Evolutionary conservation across 23 red algal species (phyloP), one percentile per base, ranked within the genome.

Genomic region (Pyropia yezoensis): DNA sequence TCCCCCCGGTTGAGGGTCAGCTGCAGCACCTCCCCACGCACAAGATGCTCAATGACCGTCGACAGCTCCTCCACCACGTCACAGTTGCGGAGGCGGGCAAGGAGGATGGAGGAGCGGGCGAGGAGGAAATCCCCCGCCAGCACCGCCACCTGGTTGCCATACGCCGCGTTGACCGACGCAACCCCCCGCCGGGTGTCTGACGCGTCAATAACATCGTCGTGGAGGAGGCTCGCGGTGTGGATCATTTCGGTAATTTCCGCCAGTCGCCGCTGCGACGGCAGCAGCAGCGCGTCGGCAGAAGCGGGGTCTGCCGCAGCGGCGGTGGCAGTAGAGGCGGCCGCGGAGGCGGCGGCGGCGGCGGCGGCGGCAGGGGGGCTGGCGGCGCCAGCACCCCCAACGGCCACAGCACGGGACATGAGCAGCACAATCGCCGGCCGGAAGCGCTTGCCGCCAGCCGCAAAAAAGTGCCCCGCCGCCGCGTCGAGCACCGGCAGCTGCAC

Each of bases 181-280:
- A 63, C 73, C n/a, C 77, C 79, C 17, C 94, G 87, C 6, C 94
- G 66, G 6, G 86, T 87, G 27, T 77, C 71, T 12, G 94, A 76
- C 49, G 75, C 94, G 54, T 98, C 94, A 57, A 98, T 98, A 19
- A 98, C 94, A 71, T 98, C 94, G 70, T 98, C 94, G 68, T 98
- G 94, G 1, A 98, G 74, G 18, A 98, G 75, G 21, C 81, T 88
- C 13, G 94, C 94, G 9, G 83, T 80, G 81, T 98, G 94, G 30
- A 98, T 98, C 22, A 98, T 62, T 60, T 98, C 94, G 7, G 94
- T 91, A 59, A 98, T 98, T 50, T 90, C 80, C 14, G 94, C 94
- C 49, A 98, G 74, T 14, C 71, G 60, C 16, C 83, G 28, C 64
- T 91, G 86, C 14, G 52, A 70, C 34, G 23, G 61, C 29, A 49